A percentile compares a stretch with the other conserved stretches of the same genome.
Evolutionary conservation across 2,329 filamentous ascomycete genomes (phyloP).

Genomic region (Trichoderma hamatum): DNA sequence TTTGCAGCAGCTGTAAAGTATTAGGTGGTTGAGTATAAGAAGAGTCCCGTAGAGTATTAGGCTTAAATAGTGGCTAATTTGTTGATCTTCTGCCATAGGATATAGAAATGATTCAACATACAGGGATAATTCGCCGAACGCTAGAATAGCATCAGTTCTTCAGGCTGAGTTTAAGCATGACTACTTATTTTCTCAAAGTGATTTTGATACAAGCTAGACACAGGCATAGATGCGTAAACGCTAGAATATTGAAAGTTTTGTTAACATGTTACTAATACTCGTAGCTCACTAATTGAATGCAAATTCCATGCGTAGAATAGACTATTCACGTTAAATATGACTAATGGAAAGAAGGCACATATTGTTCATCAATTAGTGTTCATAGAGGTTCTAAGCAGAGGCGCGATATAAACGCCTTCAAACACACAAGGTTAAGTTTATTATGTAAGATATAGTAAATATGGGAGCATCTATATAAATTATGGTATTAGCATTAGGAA

Average conservation of each 20-base stretch:
- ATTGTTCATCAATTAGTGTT: too few relatives aligned
- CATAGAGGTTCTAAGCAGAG: neutral
- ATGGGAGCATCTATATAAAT: neutral
- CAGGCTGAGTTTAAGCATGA: neutral
- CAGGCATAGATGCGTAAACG: too few relatives aligned
- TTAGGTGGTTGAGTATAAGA: neutral
- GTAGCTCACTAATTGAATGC: neutral
- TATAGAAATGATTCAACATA: neutral
- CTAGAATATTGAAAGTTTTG: too few relatives aligned
- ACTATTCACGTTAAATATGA: neutral
- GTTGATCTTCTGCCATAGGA: neutral
- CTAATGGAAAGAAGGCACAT: neutral
- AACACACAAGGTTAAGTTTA: too few relatives aligned
- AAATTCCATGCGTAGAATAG: neutral
- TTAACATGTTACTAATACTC: too few relatives aligned
- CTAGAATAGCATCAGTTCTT: neutral
- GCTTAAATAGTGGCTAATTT: neutral
- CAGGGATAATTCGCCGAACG: neutral
- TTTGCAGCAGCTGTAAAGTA: neutral
- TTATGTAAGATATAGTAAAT: neutral
- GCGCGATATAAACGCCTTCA: neutral
- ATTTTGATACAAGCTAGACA: neutral
- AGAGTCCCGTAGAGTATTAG: neutral
- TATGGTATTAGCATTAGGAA: neutral
- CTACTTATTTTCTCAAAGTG: neutral